These are phyloP conservation scores for Peziza echinospora DNA, from an alignment of 495 filamentous ascomycete species.

Conservation along the genomic window DNA sequence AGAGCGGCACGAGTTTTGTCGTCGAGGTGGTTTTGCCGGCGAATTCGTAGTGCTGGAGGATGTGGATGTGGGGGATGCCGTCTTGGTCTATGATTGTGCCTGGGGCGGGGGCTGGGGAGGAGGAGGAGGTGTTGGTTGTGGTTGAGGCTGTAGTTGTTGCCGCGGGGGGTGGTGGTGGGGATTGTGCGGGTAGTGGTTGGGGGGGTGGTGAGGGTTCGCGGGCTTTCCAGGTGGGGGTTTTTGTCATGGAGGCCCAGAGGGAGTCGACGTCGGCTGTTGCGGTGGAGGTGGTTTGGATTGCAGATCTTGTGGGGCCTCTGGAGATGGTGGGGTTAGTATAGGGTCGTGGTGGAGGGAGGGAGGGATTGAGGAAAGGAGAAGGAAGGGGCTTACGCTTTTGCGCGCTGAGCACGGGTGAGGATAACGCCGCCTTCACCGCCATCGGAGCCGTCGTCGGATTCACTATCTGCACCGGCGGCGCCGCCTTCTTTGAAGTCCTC, in stretches of 20 bases:
- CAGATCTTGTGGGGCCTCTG: constrained; percentile 42
- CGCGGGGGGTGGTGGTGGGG: constrained; percentile 8
- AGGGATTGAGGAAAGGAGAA: not conserved
- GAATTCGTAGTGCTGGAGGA: constrained; percentile 76
- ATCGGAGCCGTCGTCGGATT: constrained; percentile 18
- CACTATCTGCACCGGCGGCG: too few relatives aligned
- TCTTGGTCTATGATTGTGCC: constrained; percentile 37
- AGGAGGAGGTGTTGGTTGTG: constrained; percentile 65
- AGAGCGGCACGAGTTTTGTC: constrained; percentile 53
- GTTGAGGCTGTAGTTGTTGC: constrained; percentile 1
- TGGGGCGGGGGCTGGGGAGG: constrained; percentile 63
- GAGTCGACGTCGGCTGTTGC: constrained; percentile 78
- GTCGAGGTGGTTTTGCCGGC: constrained; percentile 70
- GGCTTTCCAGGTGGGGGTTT: not conserved
- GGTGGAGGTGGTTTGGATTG: constrained; percentile 38
- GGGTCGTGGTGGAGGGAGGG: not conserved
- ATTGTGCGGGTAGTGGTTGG: too few relatives aligned
- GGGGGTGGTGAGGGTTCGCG: constrained; percentile 7
- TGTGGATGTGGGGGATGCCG: constrained; percentile 34
- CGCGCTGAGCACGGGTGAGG: constrained; percentile 39
- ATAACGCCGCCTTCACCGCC: constrained; percentile 56
- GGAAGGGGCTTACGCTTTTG: constrained; percentile 1
- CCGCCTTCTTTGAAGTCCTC: too few relatives aligned
- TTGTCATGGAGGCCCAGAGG: constrained; percentile 59
- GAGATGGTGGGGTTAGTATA: constrained; percentile 1